Conservation (phyloP, 192 early-diverging fungal genomes). For the Glomus cerebriforme region DNA sequence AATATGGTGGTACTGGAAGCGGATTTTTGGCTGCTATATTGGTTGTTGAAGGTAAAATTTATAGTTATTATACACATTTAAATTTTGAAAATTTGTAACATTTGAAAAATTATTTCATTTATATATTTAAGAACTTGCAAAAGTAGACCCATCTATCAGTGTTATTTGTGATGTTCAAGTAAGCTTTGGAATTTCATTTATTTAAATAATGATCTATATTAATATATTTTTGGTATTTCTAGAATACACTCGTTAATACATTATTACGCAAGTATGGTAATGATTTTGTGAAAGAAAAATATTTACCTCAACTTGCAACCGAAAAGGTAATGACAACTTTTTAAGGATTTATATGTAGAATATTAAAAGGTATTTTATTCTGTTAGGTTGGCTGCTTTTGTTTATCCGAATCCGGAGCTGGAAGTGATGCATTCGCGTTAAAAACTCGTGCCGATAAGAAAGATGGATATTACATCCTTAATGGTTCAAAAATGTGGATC, state of each 20-base stretch:
- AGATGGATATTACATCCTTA: slow-evolving; percentile 88
- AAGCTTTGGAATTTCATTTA: slow-evolving; percentile 11
- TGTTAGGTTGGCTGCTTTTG: slow-evolving; percentile 88
- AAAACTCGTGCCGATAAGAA: slow-evolving; percentile 82
- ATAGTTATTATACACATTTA: not conserved
- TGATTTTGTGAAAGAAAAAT: slow-evolving; percentile 75
- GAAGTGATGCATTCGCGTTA: slow-evolving; percentile 93
- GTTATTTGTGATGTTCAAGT: slow-evolving; percentile 91
- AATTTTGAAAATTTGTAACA: not conserved
- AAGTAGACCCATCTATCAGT: slow-evolving; percentile 90
- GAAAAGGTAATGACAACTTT: not conserved
- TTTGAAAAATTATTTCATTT: not conserved
- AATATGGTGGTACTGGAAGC: slow-evolving; percentile 79
- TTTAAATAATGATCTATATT: not conserved
- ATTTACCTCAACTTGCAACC: slow-evolving; percentile 72
- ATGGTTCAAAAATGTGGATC: slow-evolving; percentile 93
- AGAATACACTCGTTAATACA: slow-evolving; percentile 97
- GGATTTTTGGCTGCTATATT: slow-evolving; percentile 85
- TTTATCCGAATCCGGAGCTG: slow-evolving; percentile 90
- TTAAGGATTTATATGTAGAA: not conserved
- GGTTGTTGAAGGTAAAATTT: slow-evolving; percentile 71
- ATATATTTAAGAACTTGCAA: slow-evolving; percentile 76
- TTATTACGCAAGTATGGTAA: slow-evolving; percentile 83
- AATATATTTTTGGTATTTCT: not conserved
- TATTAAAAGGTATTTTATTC: not conserved